A percentile compares a stretch with the other conserved stretches of the same genome.
Conservation (phyloP, 2,329 filamentous ascomycete species). For the Coniochaeta hoffmannii region DNA sequence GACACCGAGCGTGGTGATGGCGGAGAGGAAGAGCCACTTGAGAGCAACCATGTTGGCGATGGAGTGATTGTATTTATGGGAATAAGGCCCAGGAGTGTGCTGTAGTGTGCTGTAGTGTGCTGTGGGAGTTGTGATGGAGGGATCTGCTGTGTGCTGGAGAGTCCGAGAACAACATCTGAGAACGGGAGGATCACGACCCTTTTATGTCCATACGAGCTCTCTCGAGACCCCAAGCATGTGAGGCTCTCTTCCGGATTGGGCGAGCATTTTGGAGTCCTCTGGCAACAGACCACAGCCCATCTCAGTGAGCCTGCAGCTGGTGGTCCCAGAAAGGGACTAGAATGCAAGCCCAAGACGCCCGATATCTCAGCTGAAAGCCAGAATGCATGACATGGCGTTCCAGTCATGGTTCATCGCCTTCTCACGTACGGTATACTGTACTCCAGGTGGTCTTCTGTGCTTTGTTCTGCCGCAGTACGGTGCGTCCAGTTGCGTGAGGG, state of each 20-base stretch:
- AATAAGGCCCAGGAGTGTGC: background rate
- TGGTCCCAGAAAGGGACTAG: background rate
- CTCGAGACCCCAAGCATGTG: background rate
- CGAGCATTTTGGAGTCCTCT: background rate
- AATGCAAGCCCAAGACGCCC: background rate
- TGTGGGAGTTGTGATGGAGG: background rate
- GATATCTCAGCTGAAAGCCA: background rate
- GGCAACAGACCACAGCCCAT: background rate
- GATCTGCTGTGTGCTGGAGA: background rate
- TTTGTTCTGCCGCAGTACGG: background rate
- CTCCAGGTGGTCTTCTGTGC: background rate
- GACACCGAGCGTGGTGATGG: background rate
- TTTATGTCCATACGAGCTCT: background rate
- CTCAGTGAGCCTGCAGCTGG: background rate
- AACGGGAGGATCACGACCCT: background rate
- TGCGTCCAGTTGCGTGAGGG: background rate
- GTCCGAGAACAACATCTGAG: background rate
- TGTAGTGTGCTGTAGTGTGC: background rate
- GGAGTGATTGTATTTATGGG: background rate
- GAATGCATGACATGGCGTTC: background rate
- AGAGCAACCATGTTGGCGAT: background rate
- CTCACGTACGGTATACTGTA: background rate
- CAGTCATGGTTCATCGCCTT: background rate
- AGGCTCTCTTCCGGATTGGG: background rate
- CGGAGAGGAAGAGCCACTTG: slow-evolving; percentile 1